Percentiles rank a stretch among this genome's conserved stretches.
Conservation (phyloP, 768 basidiomycete genomes). For the Jaapia argillacea region DNA sequence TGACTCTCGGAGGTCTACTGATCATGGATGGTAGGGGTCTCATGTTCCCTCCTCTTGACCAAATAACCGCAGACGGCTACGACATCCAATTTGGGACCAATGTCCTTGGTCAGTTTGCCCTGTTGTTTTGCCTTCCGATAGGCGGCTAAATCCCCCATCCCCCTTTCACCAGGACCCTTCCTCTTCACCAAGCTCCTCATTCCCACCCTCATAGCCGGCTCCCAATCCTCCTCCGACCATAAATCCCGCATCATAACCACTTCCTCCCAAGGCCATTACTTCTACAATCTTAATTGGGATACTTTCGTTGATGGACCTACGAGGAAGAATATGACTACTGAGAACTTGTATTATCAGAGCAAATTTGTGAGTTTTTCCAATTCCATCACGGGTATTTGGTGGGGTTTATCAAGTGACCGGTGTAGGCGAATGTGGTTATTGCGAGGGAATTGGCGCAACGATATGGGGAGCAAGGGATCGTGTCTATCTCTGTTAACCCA, state of each 20-base stretch:
- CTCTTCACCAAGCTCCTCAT: conserved; percentile 27
- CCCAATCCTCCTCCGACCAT: conserved; percentile 20
- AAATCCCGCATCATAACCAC: conserved; percentile 26
- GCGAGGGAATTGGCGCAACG: conserved; percentile 19
- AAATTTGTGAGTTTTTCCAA: conserved; percentile 17
- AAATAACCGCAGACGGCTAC: conserved; percentile 27
- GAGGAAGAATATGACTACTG: conserved; percentile 3
- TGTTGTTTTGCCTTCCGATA: too few species aligned
- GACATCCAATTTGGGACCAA: conserved; percentile 32
- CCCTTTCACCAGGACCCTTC: conserved; percentile 15
- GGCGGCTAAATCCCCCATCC: neutral
- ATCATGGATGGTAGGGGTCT: conserved; percentile 18
- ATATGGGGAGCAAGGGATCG: conserved; percentile 20
- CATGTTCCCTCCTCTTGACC: conserved; percentile 18
- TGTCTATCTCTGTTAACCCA: conserved; percentile 22
- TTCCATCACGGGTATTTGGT: neutral
- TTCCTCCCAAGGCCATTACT: conserved; percentile 17
- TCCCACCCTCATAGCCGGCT: conserved; percentile 21
- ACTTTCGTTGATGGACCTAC: conserved; percentile 18
- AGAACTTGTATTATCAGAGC: conserved; percentile 17
- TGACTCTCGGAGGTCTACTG: neutral
- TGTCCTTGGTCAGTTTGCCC: conserved; percentile 17
- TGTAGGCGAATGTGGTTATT: conserved; percentile 19
- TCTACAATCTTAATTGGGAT: conserved; percentile 12
- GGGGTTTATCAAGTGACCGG: neutral